A percentile compares a stretch with the other conserved stretches of the same genome.
Conservation (phyloP, 1,284 basidiomycete species). For the Sporisorium sorghi region DNA sequence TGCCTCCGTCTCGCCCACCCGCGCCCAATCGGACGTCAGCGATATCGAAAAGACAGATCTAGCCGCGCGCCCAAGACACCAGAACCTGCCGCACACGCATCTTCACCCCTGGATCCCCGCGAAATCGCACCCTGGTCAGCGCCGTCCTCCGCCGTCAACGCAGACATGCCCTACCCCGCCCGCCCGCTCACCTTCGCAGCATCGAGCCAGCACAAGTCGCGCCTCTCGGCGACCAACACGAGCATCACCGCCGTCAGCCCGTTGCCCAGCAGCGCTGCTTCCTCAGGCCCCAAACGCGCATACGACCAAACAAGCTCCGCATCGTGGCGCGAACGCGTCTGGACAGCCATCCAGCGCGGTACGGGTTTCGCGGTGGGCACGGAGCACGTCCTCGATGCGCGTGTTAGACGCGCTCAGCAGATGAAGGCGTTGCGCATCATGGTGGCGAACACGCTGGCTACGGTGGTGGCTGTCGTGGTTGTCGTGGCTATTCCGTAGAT, state of each 20-base stretch:
- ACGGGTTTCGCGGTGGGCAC: conserved; percentile 55
- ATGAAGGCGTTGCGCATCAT: conserved; percentile 49
- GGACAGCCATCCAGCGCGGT: conserved; percentile 38
- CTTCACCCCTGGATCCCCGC: conserved; percentile 15
- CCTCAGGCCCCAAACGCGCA: conserved; percentile 12
- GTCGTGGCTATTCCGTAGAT: conserved; percentile 43
- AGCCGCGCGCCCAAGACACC: conserved; percentile 11
- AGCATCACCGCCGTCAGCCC: conserved; percentile 23
- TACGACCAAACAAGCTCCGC: conserved; percentile 12
- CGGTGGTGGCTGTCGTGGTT: conserved; percentile 36
- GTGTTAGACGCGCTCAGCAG: conserved; percentile 48
- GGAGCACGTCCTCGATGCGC: conserved; percentile 48
- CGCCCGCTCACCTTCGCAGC: conserved; percentile 29
- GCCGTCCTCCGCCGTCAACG: conserved; percentile 6
- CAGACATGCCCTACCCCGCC: conserved; percentile 10
- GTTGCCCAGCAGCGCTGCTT: not conserved
- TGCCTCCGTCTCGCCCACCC: conserved; percentile 5
- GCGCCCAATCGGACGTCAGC: conserved; percentile 6
- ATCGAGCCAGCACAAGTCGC: conserved; percentile 23
- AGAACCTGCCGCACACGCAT: conserved; percentile 3
- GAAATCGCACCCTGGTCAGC: conserved; percentile 36
- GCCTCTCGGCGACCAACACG: conserved; percentile 26
- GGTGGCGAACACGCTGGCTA: conserved; percentile 29
- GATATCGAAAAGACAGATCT: conserved; percentile 12
- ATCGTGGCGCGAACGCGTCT: conserved; percentile 18